These are phyloP conservation scores for Arthrobotrys pseudoclavata DNA, from an alignment of 2,329 filamentous ascomycete species.

Conservation along the genomic window DNA sequence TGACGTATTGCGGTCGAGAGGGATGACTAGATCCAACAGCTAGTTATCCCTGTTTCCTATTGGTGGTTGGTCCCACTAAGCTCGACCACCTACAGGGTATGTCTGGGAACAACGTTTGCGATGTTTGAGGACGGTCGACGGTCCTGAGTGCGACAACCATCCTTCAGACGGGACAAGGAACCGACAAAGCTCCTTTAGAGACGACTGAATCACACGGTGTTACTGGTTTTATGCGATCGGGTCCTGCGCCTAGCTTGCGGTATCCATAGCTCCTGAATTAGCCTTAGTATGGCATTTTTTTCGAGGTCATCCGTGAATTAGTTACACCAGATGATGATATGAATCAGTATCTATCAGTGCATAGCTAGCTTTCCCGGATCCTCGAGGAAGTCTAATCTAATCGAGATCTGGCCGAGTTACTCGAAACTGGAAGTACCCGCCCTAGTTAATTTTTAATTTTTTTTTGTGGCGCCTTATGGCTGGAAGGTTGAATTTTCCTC, in stretches of 20 bases:
- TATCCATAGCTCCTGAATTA: constrained; percentile 4
- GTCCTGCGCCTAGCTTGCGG: constrained; percentile 34
- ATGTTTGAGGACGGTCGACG: neutral
- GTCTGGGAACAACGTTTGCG: constrained; percentile 17
- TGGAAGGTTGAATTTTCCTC: neutral
- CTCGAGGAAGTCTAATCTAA: neutral
- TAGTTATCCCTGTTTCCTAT: constrained; percentile 57
- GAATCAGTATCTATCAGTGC: constrained; percentile 8
- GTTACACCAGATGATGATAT: constrained; percentile 32
- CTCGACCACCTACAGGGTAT: constrained; percentile 22
- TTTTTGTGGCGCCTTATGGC: constrained; percentile 27
- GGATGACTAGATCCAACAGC: constrained; percentile 56
- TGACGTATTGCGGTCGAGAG: constrained; percentile 59
- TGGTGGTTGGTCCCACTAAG: constrained; percentile 36
- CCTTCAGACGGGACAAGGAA: neutral
- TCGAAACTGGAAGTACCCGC: constrained; percentile 13
- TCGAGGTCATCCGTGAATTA: constrained; percentile 25
- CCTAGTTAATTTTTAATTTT: neutral
- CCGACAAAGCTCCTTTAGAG: constrained; percentile 39
- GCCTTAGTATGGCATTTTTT: neutral
- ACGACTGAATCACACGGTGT: constrained; percentile 55
- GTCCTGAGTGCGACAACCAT: constrained; percentile 32
- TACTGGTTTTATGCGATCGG: constrained; percentile 36
- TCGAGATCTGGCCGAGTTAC: constrained; percentile 2
- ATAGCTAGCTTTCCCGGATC: constrained; percentile 12